phyloP scores from a whole-genome alignment of 2,329 filamentous ascomycete genomes.

The Trichoderma citrinoviride region DNA sequence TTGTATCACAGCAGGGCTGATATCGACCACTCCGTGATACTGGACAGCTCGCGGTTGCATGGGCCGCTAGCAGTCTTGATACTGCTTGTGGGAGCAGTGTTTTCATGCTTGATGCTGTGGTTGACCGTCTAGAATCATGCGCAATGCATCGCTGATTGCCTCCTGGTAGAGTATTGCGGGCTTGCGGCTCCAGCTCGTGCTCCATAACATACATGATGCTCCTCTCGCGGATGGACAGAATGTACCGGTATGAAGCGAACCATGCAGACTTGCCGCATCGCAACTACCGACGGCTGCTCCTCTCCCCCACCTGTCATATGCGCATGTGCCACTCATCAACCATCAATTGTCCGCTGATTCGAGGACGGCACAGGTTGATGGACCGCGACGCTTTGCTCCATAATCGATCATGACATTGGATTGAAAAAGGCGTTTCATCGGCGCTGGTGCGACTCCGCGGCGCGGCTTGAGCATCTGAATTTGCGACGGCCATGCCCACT shows the following conservation, averaged over 20 bases:
- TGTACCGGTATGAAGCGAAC: background rate
- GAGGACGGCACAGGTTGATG: background rate
- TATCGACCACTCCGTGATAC: too few relatives aligned
- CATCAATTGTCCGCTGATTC: background rate
- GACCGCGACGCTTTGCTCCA: background rate
- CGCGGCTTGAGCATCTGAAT: background rate
- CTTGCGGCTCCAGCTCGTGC: too few relatives aligned
- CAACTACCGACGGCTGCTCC: background rate
- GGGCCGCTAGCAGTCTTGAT: background rate
- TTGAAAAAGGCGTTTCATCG: background rate
- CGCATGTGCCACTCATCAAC: background rate
- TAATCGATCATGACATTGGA: background rate
- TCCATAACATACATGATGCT: too few relatives aligned
- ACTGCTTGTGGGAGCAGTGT: background rate
- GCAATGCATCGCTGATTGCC: background rate
- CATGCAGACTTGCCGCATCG: background rate
- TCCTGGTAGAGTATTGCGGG: too few relatives aligned
- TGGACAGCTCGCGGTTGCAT: background rate
- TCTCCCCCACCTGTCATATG: too few relatives aligned
- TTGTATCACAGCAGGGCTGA: background rate
- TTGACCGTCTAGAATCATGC: background rate
- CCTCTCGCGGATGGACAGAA: background rate
- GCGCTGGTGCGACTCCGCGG: background rate
- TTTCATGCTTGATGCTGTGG: background rate
- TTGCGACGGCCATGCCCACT: conserved; percentile 6